Percentiles rank a stretch among this genome's conserved stretches.
phyloP scores from a whole-genome alignment of 1,284 basidiomycete genomes.

The Apiotrichum veenhuisii region DNA sequence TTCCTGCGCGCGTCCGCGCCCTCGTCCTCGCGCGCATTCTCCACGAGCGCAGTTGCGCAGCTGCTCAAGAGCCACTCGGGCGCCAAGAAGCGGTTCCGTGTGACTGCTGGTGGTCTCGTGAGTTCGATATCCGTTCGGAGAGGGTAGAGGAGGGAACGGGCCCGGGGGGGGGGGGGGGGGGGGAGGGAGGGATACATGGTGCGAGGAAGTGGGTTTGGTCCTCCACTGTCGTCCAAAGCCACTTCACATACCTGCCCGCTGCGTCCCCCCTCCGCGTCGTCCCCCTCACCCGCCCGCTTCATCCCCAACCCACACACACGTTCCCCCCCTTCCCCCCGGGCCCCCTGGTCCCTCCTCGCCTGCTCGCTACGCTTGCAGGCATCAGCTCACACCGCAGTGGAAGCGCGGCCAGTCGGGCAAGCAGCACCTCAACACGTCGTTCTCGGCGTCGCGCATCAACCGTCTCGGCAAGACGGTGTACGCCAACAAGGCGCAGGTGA shows the following conservation, averaged over 20 bases:
- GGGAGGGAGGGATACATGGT: neutral
- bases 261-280: no score
- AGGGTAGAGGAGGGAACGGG: neutral
- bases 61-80: conserved; percentile 38
- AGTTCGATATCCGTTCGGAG: neutral
- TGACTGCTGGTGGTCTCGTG: conserved; percentile 12
- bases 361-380: neutral
- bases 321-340: neutral
- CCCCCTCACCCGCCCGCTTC: no score
- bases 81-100: conserved; percentile 38
- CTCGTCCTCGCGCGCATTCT: conserved; percentile 12
- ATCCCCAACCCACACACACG: no score
- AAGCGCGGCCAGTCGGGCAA: conserved; percentile 33
- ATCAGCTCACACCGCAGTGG: neutral
- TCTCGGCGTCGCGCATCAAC: conserved; percentile 36
- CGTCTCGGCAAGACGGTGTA: conserved; percentile 33
- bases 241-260: no score
- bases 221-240: no score
- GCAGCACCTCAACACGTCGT: conserved; percentile 37
- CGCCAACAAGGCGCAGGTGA: conserved; percentile 32
- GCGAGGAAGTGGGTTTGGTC: no score
- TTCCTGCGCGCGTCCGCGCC: neutral
- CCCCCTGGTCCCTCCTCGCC: neutral
- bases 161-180: neutral
- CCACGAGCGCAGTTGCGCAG: conserved; percentile 11